Percentiles rank a stretch among this genome's conserved stretches.
Conservation (phyloP, 73 alveolate genomes). For the Paramecium pentaurelia region DNA sequence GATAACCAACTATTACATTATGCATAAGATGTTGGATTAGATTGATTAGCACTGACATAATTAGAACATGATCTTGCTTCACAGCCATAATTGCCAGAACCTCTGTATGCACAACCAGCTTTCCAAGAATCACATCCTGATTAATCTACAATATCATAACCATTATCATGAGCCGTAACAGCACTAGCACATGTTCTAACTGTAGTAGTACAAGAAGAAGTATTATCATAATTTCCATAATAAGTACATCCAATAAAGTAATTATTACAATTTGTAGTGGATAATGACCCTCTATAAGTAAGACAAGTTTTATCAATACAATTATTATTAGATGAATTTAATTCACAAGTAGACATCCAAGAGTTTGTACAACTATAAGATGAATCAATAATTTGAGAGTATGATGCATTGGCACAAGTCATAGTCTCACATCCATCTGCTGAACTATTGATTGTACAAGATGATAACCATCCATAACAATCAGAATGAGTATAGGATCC, state of each 20-base stretch:
- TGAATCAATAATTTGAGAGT: background rate
- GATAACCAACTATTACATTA: background rate
- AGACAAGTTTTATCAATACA: background rate
- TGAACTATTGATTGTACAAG: background rate
- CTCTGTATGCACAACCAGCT: background rate
- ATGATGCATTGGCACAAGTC: background rate
- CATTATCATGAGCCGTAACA: background rate
- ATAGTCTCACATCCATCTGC: background rate
- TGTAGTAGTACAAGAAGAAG: background rate
- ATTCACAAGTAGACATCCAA: background rate
- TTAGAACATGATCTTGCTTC: background rate
- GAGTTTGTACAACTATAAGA: background rate
- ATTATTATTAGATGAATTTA: background rate
- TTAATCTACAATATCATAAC: background rate
- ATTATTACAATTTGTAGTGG: background rate
- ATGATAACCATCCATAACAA: background rate
- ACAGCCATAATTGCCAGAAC: background rate
- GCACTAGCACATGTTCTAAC: background rate
- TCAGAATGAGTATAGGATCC: background rate
- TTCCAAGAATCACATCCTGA: background rate
- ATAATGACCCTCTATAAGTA: background rate
- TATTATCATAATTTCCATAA: background rate
- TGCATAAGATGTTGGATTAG: background rate
- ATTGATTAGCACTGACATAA: background rate
- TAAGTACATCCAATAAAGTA: background rate